Evolutionary conservation across 176 grass and related monocot species (phyloP).

Genomic region (Urochloa ruziziensis): DNA sequence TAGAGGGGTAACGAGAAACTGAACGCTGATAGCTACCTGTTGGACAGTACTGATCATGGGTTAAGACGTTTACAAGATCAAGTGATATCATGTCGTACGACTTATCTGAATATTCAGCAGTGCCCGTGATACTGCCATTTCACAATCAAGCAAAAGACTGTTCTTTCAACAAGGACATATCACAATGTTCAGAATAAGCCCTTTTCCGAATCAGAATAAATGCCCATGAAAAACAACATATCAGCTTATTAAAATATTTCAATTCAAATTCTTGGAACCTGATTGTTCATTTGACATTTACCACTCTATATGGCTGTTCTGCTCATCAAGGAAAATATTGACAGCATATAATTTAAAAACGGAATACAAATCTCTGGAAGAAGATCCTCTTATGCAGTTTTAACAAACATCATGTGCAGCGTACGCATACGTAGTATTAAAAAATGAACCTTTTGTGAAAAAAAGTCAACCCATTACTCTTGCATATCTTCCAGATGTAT

Average conservation of each 20-base stretch:
- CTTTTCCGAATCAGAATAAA: not conserved
- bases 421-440: not conserved
- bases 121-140: not conserved
- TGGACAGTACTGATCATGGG: not conserved
- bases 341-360: not conserved
- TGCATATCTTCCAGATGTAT: constrained; percentile 5
- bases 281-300: not conserved
- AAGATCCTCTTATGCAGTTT: not conserved
- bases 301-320: not conserved
- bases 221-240: not conserved
- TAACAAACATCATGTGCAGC: constrained; percentile 6
- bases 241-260: not conserved
- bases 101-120: not conserved
- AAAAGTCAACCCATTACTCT: constrained; percentile 8
- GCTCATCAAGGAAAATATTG: not conserved
- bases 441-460: not conserved
- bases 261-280: not conserved
- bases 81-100: not conserved
- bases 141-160: not conserved
- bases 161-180: not conserved
- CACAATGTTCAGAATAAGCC: not conserved
- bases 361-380: not conserved
- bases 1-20: not conserved
- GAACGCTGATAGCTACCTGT: not conserved
- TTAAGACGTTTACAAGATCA: constrained; percentile 1